Conservation (phyloP, 352 stramenopile species). For the Globisporangium carolinianum region DNA sequence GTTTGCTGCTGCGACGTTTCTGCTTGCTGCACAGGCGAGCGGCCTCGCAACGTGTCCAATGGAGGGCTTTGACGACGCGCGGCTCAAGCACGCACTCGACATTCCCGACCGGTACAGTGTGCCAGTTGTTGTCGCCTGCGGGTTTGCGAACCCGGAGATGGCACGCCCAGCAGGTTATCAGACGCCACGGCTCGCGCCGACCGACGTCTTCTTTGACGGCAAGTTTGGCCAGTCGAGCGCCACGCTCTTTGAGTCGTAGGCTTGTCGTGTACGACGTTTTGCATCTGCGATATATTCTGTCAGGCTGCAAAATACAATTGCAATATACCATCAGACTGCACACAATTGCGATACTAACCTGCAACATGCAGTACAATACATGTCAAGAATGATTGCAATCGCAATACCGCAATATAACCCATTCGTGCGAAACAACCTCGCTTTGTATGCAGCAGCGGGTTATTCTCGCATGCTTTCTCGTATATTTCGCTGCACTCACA, state of each 20-base stretch:
- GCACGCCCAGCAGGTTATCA: slow-evolving; percentile 2
- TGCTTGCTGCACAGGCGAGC: slow-evolving; percentile 63
- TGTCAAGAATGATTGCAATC: too few species aligned
- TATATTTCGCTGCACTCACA: too few species aligned
- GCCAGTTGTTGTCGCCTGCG: slow-evolving; percentile 64
- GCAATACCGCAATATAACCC: too few species aligned
- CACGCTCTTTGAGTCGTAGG: slow-evolving; percentile 29
- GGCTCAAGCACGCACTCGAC: slow-evolving; percentile 54
- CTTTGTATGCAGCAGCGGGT: too few species aligned
- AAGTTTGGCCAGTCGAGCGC: slow-evolving; percentile 71
- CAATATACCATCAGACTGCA: too few species aligned
- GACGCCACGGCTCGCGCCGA: slow-evolving; percentile 43
- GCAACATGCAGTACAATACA: too few species aligned
- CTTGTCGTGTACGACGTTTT: too few species aligned
- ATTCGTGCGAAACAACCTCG: too few species aligned
- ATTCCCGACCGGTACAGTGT: slow-evolving; percentile 76
- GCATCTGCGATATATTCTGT: too few species aligned
- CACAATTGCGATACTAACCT: too few species aligned
- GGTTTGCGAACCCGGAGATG: slow-evolving; percentile 32
- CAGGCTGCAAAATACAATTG: too few species aligned
- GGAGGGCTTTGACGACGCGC: slow-evolving; percentile 72
- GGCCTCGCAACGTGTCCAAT: slow-evolving; percentile 68
- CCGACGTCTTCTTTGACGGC: slow-evolving; percentile 79
- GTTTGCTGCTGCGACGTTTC: slow-evolving; percentile 63
- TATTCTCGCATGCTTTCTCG: too few species aligned